Base-by-base conservation (phyloP, 2,329 filamentous ascomycete genomes). In the Alternaria atra region DNA sequence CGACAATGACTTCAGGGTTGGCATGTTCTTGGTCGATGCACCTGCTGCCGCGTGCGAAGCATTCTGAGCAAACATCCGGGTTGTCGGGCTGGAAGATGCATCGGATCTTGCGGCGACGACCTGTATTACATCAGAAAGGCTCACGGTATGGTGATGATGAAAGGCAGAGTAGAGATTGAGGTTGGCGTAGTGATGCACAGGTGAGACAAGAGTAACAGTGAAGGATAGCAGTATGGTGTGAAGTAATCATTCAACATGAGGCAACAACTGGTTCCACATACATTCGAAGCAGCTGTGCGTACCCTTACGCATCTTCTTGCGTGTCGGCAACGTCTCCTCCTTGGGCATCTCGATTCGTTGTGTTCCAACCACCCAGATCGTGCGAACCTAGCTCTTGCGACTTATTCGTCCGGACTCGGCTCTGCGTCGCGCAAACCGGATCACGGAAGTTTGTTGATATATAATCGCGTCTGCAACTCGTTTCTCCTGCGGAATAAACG, bases 41-140 rank as follows among this genome's bases (percentile, higher is more conserved):
- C 47, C 73, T 68, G 30, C 79, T 80, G 4, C 78, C 80, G 54
- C 83, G 80, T 34, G 80, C 72, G 51, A 77, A 78, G 72, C 84
- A 85, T 65, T 80, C 81, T 30, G 78, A 79, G 68, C 82, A 85
- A 52, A 77, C 70, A 25, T 76, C 70, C 12, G 77, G 74, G 51
- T 76, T 79, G 37, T 77, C 77, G n/a, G 73, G 61, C 27, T 74
- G 73, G 57, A 78, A 83, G 52, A 82, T 80, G 70, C 84, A 85
- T 53, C 80, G 78, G 29, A 84, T 82, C 72, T 84, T 85, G 52
- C 83, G 80, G 37, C 83, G 80, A 40, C 82, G 80, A 59, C 84
- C 84, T 78, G 52, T 34, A 42, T 25, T 47, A 17, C 7, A 66
- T 79, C 63, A 78, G 75, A 68, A 43, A 35, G 27, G 20, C 42